These are phyloP conservation scores for Xylaria sp. DNA, from an alignment of 2,329 filamentous ascomycete species.

Conservation along the genomic window DNA sequence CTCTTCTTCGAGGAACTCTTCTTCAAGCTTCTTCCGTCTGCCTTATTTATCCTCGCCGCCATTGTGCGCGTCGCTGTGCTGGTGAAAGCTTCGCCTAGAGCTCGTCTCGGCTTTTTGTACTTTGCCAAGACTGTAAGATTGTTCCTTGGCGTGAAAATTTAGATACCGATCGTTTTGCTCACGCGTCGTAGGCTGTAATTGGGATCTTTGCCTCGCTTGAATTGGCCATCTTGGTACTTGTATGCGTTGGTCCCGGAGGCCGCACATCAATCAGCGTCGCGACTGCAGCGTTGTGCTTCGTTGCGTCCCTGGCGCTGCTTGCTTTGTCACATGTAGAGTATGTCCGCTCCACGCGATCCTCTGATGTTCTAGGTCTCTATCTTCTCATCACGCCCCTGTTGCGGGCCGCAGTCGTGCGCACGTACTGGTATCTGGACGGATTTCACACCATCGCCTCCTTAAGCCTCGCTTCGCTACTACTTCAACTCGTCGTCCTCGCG, in stretches of 20 bases:
- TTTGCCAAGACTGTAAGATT: slow-evolving; percentile 33
- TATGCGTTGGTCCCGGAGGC: background rate
- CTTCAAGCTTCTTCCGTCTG: slow-evolving; percentile 35
- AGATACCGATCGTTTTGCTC: background rate
- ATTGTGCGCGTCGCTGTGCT: slow-evolving; percentile 24
- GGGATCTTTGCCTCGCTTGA: slow-evolving; percentile 27
- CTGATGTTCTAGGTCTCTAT: slow-evolving; percentile 34
- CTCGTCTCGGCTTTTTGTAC: slow-evolving; percentile 26
- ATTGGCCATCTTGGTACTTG: slow-evolving; percentile 22
- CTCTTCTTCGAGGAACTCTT: slow-evolving; percentile 38
- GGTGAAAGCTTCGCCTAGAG: slow-evolving; percentile 9
- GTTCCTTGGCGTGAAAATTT: background rate
- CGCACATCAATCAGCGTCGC: slow-evolving; percentile 28
- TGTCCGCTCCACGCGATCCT: slow-evolving; percentile 32
- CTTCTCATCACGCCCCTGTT: slow-evolving; percentile 34
- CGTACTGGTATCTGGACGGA: slow-evolving; percentile 35
- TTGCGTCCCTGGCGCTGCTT: slow-evolving; percentile 28
- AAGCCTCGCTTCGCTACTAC: slow-evolving; percentile 26
- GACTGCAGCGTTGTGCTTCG: slow-evolving; percentile 30
- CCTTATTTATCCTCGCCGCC: slow-evolving; percentile 28
- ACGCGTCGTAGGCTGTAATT: slow-evolving; percentile 23
- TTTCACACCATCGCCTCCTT: slow-evolving; percentile 28
- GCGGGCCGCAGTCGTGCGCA: slow-evolving; percentile 35
- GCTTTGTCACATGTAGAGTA: slow-evolving; percentile 37
- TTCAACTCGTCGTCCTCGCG: slow-evolving; percentile 36